Evolutionary conservation across 2,329 filamentous ascomycete genomes (phyloP).

Genomic region (Westerdykella aurantiaca): DNA sequence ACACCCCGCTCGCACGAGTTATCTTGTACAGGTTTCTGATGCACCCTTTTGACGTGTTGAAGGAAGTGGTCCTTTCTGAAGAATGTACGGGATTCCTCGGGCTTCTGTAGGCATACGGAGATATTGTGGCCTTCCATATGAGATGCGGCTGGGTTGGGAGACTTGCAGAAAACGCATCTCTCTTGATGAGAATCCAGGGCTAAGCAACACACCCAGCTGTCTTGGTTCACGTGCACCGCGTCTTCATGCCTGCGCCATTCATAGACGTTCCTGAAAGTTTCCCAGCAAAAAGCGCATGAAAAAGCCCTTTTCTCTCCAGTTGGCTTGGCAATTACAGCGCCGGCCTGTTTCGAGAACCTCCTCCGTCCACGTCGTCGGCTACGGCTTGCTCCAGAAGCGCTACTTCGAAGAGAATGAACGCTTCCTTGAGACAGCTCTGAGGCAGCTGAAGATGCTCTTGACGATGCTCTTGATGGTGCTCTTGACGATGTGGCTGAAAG

Average conservation of each 20-base stretch:
- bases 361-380: background rate
- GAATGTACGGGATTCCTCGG: background rate
- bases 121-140: background rate
- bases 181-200: background rate
- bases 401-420: background rate
- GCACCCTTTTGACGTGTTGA: background rate
- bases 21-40: background rate
- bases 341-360: background rate
- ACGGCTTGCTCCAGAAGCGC: background rate
- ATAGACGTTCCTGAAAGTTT: background rate
- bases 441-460: background rate
- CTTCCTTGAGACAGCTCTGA: background rate
- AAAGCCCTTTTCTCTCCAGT: background rate
- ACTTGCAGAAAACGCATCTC: background rate
- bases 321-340: background rate
- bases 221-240: background rate
- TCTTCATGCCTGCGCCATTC: background rate
- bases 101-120: background rate
- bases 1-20: background rate
- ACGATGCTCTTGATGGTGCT: constrained; percentile 2
- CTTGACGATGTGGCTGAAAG: background rate
- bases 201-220: background rate
- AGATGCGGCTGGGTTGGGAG: background rate
- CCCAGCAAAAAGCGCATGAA: background rate
- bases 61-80: background rate